Evolutionary conservation across 495 filamentous ascomycete species (phyloP).

Genomic region (Xylaria venustula): DNA sequence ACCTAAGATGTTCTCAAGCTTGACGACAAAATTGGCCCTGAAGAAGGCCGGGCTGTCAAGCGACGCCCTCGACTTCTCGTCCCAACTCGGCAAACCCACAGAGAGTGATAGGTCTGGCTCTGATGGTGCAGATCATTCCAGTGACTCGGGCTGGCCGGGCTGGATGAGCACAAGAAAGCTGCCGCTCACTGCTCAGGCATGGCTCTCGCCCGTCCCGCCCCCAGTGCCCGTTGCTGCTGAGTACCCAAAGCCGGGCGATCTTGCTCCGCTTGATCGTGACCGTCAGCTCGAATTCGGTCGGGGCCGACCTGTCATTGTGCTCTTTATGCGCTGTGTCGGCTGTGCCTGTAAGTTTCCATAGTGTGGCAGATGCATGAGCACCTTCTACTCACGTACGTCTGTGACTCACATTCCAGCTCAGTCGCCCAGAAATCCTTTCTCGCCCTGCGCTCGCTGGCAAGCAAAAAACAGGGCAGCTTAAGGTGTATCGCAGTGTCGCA

Average conservation of each 20-base stretch:
- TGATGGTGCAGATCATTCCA: constrained; percentile 28
- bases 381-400: background rate
- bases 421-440: constrained; percentile 58
- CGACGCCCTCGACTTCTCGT: constrained; percentile 35
- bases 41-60: constrained; percentile 44
- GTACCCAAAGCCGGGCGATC: constrained; percentile 41
- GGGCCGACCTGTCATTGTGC: constrained; percentile 43
- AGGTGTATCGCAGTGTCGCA: constrained; percentile 56
- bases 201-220: constrained; percentile 45
- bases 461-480: constrained; percentile 37
- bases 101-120: constrained; percentile 21
- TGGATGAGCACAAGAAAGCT: constrained; percentile 44
- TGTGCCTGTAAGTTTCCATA: constrained; percentile 46
- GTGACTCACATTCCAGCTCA: constrained; percentile 13
- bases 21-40: constrained; percentile 49
- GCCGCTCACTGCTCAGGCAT: constrained; percentile 46
- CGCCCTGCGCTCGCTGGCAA: constrained; percentile 45
- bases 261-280: constrained; percentile 47
- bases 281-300: constrained; percentile 37
- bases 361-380: background rate
- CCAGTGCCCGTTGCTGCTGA: constrained; percentile 39
- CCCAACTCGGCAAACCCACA: constrained; percentile 21
- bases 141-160: constrained; percentile 29
- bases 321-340: constrained; percentile 56
- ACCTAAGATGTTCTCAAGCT: constrained; percentile 42